A percentile compares a stretch with the other conserved stretches of the same genome.
phyloP scores from a whole-genome alignment of 345 rosid species.

The Aethionema arabicum region DNA sequence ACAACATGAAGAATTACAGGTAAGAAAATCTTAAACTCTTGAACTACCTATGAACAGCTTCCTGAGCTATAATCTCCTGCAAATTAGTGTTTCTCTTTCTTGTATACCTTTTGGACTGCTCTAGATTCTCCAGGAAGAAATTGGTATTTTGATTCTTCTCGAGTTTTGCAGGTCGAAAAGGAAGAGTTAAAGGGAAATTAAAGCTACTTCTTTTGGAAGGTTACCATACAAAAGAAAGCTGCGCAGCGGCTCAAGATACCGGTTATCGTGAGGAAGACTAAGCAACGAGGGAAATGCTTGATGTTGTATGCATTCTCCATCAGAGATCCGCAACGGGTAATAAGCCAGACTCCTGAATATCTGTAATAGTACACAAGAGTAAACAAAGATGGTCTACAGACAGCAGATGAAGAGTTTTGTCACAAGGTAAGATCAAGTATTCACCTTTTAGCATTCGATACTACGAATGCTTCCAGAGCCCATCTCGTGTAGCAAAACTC shows the following conservation, averaged over 20 bases:
- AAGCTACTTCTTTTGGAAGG: constrained; percentile 59
- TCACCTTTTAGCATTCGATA: constrained; percentile 88
- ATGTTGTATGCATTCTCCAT: constrained; percentile 62
- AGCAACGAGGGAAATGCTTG: constrained; percentile 57
- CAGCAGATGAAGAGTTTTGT: constrained; percentile 13
- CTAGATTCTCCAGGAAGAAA: constrained; percentile 17
- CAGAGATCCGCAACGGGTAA: constrained; percentile 87
- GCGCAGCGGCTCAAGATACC: constrained; percentile 57
- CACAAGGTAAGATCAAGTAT: constrained; percentile 13
- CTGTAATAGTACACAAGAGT: constrained; percentile 41
- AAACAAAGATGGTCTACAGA: constrained; percentile 8
- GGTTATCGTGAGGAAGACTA: constrained; percentile 51
- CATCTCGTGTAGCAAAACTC: constrained; percentile 79
- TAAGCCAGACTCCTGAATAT: constrained; percentile 94
- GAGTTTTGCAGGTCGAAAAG: constrained; percentile 28
- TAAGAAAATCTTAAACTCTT: constrained; percentile 20
- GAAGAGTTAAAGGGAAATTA: constrained; percentile 6
- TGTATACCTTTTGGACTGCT: constrained; percentile 22
- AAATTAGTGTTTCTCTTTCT: constrained; percentile 19
- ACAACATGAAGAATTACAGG: constrained; percentile 35
- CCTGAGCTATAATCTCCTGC: constrained; percentile 19
- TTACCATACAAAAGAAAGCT: constrained; percentile 66
- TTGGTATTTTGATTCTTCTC: constrained; percentile 17
- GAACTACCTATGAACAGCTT: constrained; percentile 30
- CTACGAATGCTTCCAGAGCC: constrained; percentile 96